A percentile compares a stretch with the other conserved stretches of the same genome.
phyloP scores from a whole-genome alignment of 1,139 yeast species.

The Magnusiomyces fungicola region DNA sequence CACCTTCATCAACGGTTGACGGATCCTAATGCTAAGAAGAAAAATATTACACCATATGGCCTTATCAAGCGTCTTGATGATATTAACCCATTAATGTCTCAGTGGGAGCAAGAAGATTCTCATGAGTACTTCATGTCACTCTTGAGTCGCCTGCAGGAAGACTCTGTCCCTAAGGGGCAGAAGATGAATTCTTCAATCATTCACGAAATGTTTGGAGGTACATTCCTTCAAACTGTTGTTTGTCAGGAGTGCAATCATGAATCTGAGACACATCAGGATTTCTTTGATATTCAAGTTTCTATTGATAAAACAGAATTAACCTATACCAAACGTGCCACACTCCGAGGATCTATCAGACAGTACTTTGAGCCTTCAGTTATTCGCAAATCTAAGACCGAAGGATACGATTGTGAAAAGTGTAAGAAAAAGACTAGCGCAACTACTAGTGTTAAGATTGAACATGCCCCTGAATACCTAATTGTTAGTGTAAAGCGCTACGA shows the following conservation, averaged over 20 bases:
- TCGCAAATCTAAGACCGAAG: constrained; percentile 55
- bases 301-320: constrained; percentile 37
- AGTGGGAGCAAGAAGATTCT: constrained; percentile 96
- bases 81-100: constrained; percentile 92
- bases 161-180: constrained; percentile 79
- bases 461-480: constrained; percentile 82
- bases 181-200: constrained; percentile 75
- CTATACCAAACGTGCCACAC: constrained; percentile 47
- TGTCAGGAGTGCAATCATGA: constrained; percentile 74
- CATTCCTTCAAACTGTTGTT: constrained; percentile 73
- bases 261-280: constrained; percentile 88
- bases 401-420: constrained; percentile 83
- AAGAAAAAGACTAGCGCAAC: constrained; percentile 67
- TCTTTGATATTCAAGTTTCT: constrained; percentile 74
- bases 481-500: constrained; percentile 86
- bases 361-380: constrained; percentile 77
- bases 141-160: constrained; percentile 83
- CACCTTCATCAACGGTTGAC: constrained; percentile 64
- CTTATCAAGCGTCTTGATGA: constrained; percentile 68
- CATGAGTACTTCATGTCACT: constrained; percentile 95
- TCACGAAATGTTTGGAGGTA: constrained; percentile 91
- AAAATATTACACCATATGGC: constrained; percentile 51
- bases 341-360: constrained; percentile 67
- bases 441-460: constrained; percentile 64
- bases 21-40: constrained; percentile 33